Conservation (phyloP, 495 filamentous ascomycete genomes). For the Neurospora terricola region DNA sequence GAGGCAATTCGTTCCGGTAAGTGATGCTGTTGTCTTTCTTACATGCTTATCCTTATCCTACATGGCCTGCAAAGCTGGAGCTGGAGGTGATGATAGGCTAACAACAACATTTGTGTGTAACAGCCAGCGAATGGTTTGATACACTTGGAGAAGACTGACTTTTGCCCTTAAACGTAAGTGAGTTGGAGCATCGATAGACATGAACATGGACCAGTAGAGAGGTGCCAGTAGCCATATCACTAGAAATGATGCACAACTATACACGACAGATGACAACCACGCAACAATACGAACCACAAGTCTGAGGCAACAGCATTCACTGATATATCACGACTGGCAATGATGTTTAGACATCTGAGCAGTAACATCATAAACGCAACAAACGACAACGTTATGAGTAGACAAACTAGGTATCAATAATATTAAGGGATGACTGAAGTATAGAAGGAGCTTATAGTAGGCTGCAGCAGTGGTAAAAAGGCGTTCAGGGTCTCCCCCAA, state of each 20-base stretch:
- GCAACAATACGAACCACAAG: neutral
- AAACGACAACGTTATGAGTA: neutral
- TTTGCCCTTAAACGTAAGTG: neutral
- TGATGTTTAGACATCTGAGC: neutral
- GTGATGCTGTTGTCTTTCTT: constrained; percentile 15
- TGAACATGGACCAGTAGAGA: constrained; percentile 18
- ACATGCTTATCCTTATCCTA: neutral
- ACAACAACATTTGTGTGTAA: neutral
- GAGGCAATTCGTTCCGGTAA: constrained; percentile 74
- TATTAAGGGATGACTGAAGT: neutral
- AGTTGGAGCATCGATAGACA: neutral
- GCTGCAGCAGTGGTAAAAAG: neutral
- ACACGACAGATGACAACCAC: neutral
- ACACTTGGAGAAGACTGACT: constrained; percentile 34
- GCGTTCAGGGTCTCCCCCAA: neutral
- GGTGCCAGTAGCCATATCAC: neutral
- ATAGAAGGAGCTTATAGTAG: neutral
- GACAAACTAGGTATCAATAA: neutral
- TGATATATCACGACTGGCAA: neutral
- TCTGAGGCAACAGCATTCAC: neutral
- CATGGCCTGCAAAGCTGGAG: neutral
- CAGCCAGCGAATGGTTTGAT: constrained; percentile 46
- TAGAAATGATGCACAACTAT: neutral
- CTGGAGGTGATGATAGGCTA: constrained; percentile 3
- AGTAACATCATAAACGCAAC: neutral